Base-by-base conservation (phyloP, 768 basidiomycete species). In the Suillus discolor region DNA sequence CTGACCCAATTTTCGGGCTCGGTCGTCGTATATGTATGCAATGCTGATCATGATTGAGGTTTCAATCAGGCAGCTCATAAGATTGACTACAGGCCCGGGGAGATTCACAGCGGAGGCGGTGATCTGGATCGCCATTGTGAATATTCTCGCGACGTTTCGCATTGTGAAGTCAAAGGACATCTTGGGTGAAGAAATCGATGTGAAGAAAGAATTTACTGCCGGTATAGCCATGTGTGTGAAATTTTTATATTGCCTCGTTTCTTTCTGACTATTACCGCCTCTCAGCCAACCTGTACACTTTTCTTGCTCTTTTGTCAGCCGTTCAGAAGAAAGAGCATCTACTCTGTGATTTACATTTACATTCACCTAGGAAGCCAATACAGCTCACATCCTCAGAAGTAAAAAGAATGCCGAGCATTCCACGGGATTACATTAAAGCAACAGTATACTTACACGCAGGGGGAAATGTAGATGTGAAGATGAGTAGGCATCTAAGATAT, bases 401-500 rank as follows among this genome's bases (percentile, higher is more conserved):
- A 39, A 39, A 23, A 59, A 39, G 57, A 59, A 39, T 39, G 23
- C 23, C 7, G 4, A 8, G 11, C 4, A n/a, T 25, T 59, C 57
- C 38, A 39, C 7, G 16, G 2, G n/a, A 59, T 59, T 25, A 59
- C 39, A 59, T 59, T 59, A 59, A 23, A 59, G 38, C 23, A 41
- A 39, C 25, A 59, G 23, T 59, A 55, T 55, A 59, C 38, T 39
- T 39, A 59, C 38, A 59, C 16, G 23, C 16, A 41, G 16, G 9
- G 6, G 39, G 16, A 39, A 59, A 25, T 18, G 36, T 39, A 61
- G n/a, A 57, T 39, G 36, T 16, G 23, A 25, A 60, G 28, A 55
- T 36, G 59, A 25, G 13, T 45, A 53, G 38, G 20, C 18, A 36
- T 62, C 62, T 75, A 79, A 57, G 94, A 96, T 72, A 98, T 93